Base-by-base conservation (phyloP, 176 grass and related monocot genomes). In the Carex kokanica region DNA sequence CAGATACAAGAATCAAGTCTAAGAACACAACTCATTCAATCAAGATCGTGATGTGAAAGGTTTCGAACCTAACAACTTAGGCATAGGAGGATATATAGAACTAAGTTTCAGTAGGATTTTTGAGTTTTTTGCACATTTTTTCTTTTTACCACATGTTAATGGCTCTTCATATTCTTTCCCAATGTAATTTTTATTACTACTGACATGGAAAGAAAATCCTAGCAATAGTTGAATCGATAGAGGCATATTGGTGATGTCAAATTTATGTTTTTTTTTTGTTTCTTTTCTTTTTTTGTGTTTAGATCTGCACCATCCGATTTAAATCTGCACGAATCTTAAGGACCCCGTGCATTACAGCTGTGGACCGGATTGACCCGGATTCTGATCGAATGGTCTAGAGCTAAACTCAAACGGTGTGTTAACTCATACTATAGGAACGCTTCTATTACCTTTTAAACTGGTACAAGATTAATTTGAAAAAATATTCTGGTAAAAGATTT, bases 1-100 rank as follows among this genome's bases (percentile, higher is more conserved):
- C 87, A 97, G 94, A 86, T 94, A 75, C 84, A 92, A 43, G 92
- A 97, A 70, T 88, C 90, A 16, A 97, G 88, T 83, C 83, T 92
- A 81, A 34, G 60, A 38, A 91, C 92, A 24, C 94, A 97, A 88
- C 88, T 97, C 60, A 82, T 92, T 43, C 90, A 97, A 85, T 78
- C 73, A 43, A 92, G 82, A 80, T 66, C 73, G 3, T 60, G 88
- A 78, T 18, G 41, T 21, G 2, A n/a, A n/a, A n/a, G n/a, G 52
- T 60, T 51, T 62, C 13, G 40, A 80, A 64, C 66, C 85, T 68
- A 85, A 68, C 84, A 64, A 80, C 74, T 57, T 65, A 86, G 36
- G 3, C 27, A 40, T 57, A 79, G 84, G 74, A 80, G 57, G 21
- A 32, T 78, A 64, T 55, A 51, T 82, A 82, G 80, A 82, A 27